phyloP scores from a whole-genome alignment of 1,284 basidiomycete genomes.

The Fomitiporia mediterranea region DNA sequence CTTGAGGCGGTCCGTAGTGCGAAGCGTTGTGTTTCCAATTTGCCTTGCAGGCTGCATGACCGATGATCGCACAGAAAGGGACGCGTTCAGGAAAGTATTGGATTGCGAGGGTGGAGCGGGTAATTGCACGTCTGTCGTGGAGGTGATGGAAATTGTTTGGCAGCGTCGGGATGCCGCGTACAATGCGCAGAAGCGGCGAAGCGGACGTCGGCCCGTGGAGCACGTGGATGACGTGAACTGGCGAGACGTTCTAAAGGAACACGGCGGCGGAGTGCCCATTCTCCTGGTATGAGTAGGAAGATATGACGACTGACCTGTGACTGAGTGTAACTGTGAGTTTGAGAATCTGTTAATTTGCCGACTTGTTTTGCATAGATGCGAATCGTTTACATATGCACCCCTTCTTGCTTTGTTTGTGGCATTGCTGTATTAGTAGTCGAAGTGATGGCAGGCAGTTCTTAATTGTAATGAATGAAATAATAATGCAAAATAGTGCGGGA shows the following conservation, averaged over 20 bases:
- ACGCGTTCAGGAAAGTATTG: conserved; percentile 44
- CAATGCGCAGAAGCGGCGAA: conserved; percentile 23
- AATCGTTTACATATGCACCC: background rate
- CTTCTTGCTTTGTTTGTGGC: background rate
- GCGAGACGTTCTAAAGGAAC: conserved; percentile 49
- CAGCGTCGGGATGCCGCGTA: conserved; percentile 21
- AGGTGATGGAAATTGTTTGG: conserved; percentile 63
- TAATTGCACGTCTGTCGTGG: conserved; percentile 54
- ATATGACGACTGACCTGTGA: conserved; percentile 12
- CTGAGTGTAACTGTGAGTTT: background rate
- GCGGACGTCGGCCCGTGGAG: conserved; percentile 29
- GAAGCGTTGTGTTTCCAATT: conserved; percentile 73
- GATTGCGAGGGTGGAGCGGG: conserved; percentile 46
- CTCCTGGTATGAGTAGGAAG: conserved; percentile 49
- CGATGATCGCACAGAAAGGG: conserved; percentile 41
- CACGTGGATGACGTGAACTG: conserved; percentile 42
- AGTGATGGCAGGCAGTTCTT: background rate
- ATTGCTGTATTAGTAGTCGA: background rate
- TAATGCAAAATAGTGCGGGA: too few relatives aligned
- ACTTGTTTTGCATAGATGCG: background rate
- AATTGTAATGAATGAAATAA: background rate
- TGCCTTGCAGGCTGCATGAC: conserved; percentile 69
- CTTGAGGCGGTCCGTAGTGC: conserved; percentile 52
- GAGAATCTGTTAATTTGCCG: background rate
- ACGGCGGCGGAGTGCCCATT: conserved; percentile 33